phyloP scores from a whole-genome alignment of 108 stramenopile genomes.

The Cyclotella atomus region DNA sequence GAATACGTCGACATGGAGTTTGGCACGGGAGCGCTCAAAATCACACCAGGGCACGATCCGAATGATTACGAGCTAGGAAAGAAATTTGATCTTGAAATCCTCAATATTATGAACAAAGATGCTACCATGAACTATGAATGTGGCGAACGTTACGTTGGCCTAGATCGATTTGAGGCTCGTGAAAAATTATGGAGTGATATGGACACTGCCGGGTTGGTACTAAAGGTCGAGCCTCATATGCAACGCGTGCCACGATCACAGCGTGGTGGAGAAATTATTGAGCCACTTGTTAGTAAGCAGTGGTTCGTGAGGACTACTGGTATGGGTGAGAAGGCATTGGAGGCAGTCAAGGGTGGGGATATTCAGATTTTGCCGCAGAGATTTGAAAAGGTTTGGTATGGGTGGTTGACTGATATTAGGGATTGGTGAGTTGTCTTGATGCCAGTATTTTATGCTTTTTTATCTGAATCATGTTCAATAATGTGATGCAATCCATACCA shows the following conservation, averaged over 20 bases:
- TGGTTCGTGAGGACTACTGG: constrained; percentile 97
- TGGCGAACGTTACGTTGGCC: constrained; percentile 76
- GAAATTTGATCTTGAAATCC: constrained; percentile 87
- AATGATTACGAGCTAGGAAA: constrained; percentile 97
- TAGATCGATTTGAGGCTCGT: constrained; percentile 94
- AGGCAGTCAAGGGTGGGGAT: constrained; percentile 89
- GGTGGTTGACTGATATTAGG: constrained; percentile 92
- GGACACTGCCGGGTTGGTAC: constrained; percentile 75
- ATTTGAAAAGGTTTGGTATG: constrained; percentile 93
- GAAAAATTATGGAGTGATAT: constrained; percentile 91
- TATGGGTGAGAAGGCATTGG: constrained; percentile 88
- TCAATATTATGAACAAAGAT: constrained; percentile 98
- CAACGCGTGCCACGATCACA: constrained; percentile 96
- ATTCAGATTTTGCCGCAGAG: constrained; percentile 92
- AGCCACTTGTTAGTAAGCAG: constrained; percentile 96
- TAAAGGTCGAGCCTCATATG: constrained; percentile 83
- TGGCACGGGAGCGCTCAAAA: constrained; percentile 97
- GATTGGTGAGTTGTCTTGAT: constrained; percentile 80
- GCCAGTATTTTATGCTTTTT: neutral
- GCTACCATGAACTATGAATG: constrained; percentile 86
- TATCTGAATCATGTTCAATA: neutral
- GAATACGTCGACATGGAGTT: constrained; percentile 96
- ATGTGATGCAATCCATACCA: neutral
- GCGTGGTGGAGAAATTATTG: constrained; percentile 99
- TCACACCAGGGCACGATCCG: constrained; percentile 96